Evolutionary conservation across 495 filamentous ascomycete species (phyloP).

Genomic region (Aspergillus sclerotiicarbonarius): DNA sequence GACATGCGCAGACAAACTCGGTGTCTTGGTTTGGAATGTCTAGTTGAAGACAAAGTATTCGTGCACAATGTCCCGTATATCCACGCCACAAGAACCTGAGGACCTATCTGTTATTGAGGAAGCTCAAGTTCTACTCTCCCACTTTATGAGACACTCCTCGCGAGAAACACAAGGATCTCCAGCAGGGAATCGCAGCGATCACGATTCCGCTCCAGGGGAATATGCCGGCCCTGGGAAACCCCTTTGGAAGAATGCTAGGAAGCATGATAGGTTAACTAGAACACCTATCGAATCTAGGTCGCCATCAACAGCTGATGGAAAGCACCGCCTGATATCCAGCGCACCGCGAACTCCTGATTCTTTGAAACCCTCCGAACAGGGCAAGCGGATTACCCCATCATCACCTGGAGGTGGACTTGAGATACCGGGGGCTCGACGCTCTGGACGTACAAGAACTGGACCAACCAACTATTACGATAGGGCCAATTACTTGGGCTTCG

Average conservation of each 20-base stretch:
- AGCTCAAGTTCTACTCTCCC: slow-evolving; percentile 18
- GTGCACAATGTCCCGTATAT: neutral
- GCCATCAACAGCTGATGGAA: neutral
- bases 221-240: neutral
- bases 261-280: neutral
- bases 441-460: slow-evolving; percentile 20
- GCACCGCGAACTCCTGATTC: neutral
- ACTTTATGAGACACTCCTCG: slow-evolving; percentile 21
- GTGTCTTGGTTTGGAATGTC: neutral
- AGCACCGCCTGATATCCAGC: neutral
- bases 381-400: neutral
- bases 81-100: slow-evolving; percentile 7
- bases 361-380: neutral
- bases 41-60: neutral
- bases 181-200: neutral
- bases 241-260: neutral
- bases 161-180: slow-evolving; percentile 8
- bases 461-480: slow-evolving; percentile 29
- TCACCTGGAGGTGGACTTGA: neutral
- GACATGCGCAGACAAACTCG: neutral
- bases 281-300: neutral
- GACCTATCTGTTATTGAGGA: slow-evolving; percentile 18
- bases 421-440: slow-evolving; percentile 20
- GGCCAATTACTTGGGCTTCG: slow-evolving; percentile 5
- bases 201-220: neutral